A percentile compares a stretch with the other conserved stretches of the same genome.
phyloP scores from a whole-genome alignment of 768 basidiomycete species.

The Termitomyces sp. region DNA sequence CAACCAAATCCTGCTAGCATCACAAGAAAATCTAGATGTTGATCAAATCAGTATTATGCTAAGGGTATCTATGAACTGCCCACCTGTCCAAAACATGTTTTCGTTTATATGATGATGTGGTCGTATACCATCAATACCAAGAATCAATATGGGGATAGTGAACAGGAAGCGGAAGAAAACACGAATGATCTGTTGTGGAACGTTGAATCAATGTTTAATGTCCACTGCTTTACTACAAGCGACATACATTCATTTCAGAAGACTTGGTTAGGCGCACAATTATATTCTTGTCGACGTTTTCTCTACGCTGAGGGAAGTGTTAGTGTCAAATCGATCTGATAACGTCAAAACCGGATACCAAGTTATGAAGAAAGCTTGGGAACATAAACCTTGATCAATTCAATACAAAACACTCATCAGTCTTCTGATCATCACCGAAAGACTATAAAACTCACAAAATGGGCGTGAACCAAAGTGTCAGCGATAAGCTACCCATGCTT shows the following conservation, averaged over 20 bases:
- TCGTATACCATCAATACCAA: conserved; percentile 65
- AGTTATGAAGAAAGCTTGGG: conserved; percentile 53
- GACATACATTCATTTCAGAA: conserved; percentile 73
- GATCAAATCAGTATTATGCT: too few relatives aligned
- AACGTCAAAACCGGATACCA: conserved; percentile 34
- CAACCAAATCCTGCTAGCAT: conserved; percentile 57
- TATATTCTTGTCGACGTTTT: conserved; percentile 60
- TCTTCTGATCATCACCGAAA: not conserved
- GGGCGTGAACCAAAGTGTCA: conserved; percentile 73
- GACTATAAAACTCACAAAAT: conserved; percentile 42
- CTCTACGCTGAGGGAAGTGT: conserved; percentile 35
- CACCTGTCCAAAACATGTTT: conserved; percentile 49
- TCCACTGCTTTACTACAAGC: not conserved
- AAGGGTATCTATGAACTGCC: not conserved
- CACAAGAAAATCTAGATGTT: conserved; percentile 48
- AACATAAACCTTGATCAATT: conserved; percentile 64
- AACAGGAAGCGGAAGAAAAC: conserved; percentile 73
- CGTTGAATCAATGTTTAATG: not conserved
- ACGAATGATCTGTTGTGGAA: conserved; percentile 50
- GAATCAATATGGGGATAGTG: conserved; percentile 54
- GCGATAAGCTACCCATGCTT: conserved; percentile 57
- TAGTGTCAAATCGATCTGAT: not conserved
- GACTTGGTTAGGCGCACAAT: conserved; percentile 74
- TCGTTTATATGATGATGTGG: conserved; percentile 63
- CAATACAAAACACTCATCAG: conserved; percentile 23